These are phyloP conservation scores for Pichia exigua DNA, from an alignment of 805 yeast species.

Conservation along the genomic window DNA sequence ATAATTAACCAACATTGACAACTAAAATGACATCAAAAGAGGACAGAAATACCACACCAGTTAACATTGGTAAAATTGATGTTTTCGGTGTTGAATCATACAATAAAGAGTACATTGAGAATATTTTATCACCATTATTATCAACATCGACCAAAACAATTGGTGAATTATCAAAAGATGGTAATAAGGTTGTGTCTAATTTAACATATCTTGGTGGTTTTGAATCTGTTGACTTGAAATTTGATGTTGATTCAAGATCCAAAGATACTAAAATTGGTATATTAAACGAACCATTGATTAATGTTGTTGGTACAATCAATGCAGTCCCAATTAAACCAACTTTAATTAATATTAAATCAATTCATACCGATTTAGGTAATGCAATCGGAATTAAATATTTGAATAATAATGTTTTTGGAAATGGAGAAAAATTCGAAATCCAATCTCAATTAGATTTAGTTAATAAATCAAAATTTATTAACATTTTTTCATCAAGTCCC, in stretches of 20 bases:
- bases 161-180: conserved; percentile 30
- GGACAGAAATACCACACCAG: conserved; percentile 14
- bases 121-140: conserved; percentile 38
- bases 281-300: conserved; percentile 4
- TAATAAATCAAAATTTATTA: conserved; percentile 44
- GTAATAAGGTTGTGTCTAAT: conserved; percentile 16
- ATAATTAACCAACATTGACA: not conserved
- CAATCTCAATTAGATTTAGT: conserved; percentile 41
- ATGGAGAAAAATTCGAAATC: conserved; percentile 53
- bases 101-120: conserved; percentile 36
- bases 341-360: not conserved
- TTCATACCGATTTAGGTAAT: conserved; percentile 7
- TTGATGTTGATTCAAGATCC: conserved; percentile 13
- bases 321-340: conserved; percentile 1
- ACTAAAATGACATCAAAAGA: not conserved
- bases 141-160: conserved; percentile 33
- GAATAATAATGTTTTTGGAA: conserved; percentile 52
- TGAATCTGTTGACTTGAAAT: conserved; percentile 16
- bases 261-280: conserved; percentile 1
- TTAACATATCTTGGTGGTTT: conserved; percentile 25
- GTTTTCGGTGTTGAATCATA: conserved; percentile 26
- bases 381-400: conserved; percentile 28
- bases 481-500: conserved; percentile 39
- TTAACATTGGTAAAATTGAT: conserved; percentile 24
- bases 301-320: conserved; percentile 7